phyloP scores from a whole-genome alignment of 1,139 yeast species.

The Saccharomyces pastorianus region DNA sequence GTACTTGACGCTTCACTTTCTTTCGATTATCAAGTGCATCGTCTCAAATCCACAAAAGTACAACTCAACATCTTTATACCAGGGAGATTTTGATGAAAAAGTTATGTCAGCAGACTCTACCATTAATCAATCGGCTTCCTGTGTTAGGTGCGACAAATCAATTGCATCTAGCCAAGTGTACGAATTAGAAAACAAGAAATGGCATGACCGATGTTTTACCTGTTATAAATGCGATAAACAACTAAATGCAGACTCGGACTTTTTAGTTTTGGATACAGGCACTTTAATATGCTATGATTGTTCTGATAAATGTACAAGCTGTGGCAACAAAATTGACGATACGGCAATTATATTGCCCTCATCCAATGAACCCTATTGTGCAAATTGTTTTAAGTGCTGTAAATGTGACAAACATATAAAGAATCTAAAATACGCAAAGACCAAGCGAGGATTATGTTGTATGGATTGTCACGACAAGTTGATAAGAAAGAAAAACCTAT shows the following conservation, averaged over 20 bases:
- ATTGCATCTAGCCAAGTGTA: constrained; percentile 71
- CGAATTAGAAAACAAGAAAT: constrained; percentile 77
- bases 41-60: background rate
- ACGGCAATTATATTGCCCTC: constrained; percentile 73
- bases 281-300: constrained; percentile 83
- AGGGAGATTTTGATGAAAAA: background rate
- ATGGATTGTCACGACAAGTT: constrained; percentile 81
- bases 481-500: constrained; percentile 9
- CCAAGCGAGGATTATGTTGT: constrained; percentile 88
- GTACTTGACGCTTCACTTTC: background rate
- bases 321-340: constrained; percentile 83
- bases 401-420: constrained; percentile 81
- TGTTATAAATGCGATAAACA: constrained; percentile 74
- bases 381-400: constrained; percentile 81
- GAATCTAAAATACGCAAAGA: constrained; percentile 84
- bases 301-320: constrained; percentile 77
- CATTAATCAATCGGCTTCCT: constrained; percentile 11
- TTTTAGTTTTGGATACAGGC: constrained; percentile 85
- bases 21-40: background rate
- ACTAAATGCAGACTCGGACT: constrained; percentile 76
- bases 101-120: background rate
- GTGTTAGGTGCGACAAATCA: constrained; percentile 28
- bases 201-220: constrained; percentile 87
- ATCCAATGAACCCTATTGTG: constrained; percentile 90
- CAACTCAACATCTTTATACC: background rate